Evolutionary conservation across 2,329 filamentous ascomycete species (phyloP), one percentile per base, ranked within the genome.

Genomic region (Metarhizium album): DNA sequence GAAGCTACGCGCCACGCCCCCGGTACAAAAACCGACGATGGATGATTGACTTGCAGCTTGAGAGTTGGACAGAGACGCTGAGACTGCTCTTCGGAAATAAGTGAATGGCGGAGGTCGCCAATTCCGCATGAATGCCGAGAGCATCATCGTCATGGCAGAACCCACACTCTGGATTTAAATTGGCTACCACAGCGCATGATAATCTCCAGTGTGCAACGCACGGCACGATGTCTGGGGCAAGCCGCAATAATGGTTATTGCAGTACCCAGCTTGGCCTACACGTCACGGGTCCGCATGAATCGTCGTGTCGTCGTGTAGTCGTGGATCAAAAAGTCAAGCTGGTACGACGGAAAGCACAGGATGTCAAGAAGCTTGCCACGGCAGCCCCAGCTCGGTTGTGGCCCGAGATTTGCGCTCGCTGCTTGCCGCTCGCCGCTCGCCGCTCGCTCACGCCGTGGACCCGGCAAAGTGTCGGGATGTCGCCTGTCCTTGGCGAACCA

Each of bases 331-430:
- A 29, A 8, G 27, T 29, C 27, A 29, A 29, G 11, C 27, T 29
- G 27, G 27, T 29, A 29, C 27, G 27, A 8, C 11, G 27, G 7
- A 9, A 29, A 9, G 27, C 27, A 9, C 27, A 6, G 11, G 27
- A 29, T 29, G 7, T 29, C n/a, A n/a, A 29, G 27, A 29, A 29
- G 27, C 20, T 40, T 43, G 47, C 37, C 33, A 29, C 43, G 43
- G 23, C 11, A 37, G 48, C 43, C 45, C 46, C 45, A 47, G 37
- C 49, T 37, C 11, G 24, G 40, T 8, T 37, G 27, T 8, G 49
- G 37, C 43, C 48, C 24, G 43, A 46, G n/a, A n/a, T 50, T 33
- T 49, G 47, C 47, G 47, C 47, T 49, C 47, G 47, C 47, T 43
- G n/a, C n/a, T n/a, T n/a, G n/a, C n/a, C n/a, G n/a, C n/a, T n/a